Conservation (phyloP, 768 basidiomycete genomes). For the Postia placenta region DNA sequence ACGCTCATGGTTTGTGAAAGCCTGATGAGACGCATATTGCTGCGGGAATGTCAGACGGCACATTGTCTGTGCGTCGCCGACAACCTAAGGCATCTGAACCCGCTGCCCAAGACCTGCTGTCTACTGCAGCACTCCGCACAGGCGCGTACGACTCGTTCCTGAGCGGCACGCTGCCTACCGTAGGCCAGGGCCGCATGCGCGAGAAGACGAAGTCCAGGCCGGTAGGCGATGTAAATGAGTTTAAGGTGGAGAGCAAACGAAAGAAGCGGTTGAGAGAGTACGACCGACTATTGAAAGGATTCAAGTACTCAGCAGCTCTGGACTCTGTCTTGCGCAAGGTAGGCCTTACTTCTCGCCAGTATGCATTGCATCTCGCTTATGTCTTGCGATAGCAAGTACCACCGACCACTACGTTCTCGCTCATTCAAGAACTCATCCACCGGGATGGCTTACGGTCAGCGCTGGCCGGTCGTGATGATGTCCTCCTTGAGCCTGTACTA, state of each 20-base stretch:
- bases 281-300: conserved; percentile 83
- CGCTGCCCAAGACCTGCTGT: conserved; percentile 28
- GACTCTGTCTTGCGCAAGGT: conserved; percentile 89
- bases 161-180: conserved; percentile 42
- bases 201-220: conserved; percentile 43
- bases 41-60: conserved; percentile 97
- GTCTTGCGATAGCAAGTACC: conserved; percentile 60
- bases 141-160: conserved; percentile 68
- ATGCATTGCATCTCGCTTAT: neutral
- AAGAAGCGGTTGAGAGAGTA: conserved; percentile 75
- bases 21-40: conserved; percentile 96
- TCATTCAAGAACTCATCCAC: conserved; percentile 90
- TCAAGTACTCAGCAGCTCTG: conserved; percentile 92
- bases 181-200: conserved; percentile 52
- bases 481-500: conserved; percentile 88
- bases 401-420: conserved; percentile 80
- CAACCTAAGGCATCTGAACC: conserved; percentile 68
- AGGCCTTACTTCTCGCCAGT: conserved; percentile 1
- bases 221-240: conserved; percentile 63
- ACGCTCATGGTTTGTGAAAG: conserved; percentile 32
- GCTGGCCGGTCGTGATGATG: conserved; percentile 86
- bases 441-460: conserved; percentile 86
- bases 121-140: conserved; percentile 36
- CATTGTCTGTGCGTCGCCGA: conserved; percentile 90
- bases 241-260: conserved; percentile 68